Conservation (phyloP, 805 yeast genomes). For the Alloascoidea hylecoeti region DNA sequence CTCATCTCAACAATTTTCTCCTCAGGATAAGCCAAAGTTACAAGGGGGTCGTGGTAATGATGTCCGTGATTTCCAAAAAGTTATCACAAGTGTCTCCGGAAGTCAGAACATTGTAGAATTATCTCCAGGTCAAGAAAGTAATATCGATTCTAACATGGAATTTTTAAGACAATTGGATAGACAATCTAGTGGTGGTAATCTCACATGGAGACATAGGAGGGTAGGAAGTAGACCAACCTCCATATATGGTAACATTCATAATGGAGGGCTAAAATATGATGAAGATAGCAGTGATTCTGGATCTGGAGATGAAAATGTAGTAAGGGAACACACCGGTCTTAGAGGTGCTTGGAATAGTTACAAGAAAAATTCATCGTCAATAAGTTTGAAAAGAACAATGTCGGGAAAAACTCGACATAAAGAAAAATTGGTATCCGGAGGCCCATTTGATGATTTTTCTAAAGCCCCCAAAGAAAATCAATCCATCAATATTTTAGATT, state of each 20-base stretch:
- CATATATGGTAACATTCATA: slow-evolving; percentile 9
- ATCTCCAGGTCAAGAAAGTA: too few species aligned
- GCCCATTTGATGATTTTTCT: slow-evolving; percentile 5
- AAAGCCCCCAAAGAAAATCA: not conserved
- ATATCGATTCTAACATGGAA: slow-evolving; percentile 10
- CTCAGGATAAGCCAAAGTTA: too few species aligned
- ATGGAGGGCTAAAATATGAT: not conserved
- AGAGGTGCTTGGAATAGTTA: not conserved
- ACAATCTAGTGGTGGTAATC: slow-evolving; percentile 6
- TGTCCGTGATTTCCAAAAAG: too few species aligned
- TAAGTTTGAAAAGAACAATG: slow-evolving; percentile 2
- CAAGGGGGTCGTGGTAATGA: too few species aligned
- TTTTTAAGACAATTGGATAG: slow-evolving; percentile 8
- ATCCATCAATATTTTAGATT: not conserved
- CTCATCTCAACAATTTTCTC: too few species aligned
- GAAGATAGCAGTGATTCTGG: slow-evolving; percentile 1
- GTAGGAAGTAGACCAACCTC: slow-evolving; percentile 8
- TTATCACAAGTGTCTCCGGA: too few species aligned
- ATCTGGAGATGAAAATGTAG: not conserved
- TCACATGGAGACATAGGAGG: slow-evolving; percentile 8
- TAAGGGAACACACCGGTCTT: slow-evolving; percentile 1
- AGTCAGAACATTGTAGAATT: too few species aligned
- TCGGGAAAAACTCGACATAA: not conserved
- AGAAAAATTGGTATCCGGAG: slow-evolving; percentile 2
- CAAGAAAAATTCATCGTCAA: slow-evolving; percentile 3